Evolutionary conservation across 129 eudicot species (phyloP), one percentile per base, ranked within the genome.

Genomic region (Cynara cardunculus): DNA sequence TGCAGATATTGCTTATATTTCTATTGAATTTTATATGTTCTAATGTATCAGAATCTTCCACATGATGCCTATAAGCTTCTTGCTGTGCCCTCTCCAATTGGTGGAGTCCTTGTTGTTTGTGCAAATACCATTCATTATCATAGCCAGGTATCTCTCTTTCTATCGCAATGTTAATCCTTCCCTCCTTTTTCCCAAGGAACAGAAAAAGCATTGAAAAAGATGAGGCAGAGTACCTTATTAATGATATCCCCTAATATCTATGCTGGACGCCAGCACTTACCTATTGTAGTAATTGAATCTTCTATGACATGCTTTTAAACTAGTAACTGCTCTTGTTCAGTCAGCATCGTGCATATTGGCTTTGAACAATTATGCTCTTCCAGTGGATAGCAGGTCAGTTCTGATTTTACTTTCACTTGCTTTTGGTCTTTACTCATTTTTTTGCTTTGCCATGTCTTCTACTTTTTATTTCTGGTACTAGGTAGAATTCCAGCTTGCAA

Each of bases 11-110:
- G 59, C 49, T 69, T 64, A 30, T 14, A 18, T 25, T 74, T 76
- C 41, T 25, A 67, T 18, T 59, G 77, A 65, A 5, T 31, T 49
- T 65, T 19, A n/a, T 70, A 13, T 80, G 69, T 74, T 81, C 64
- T 81, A 53, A 53, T 53, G 62, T 70, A 56, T 78, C 89, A 95
- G 99, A 90, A 90, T 84, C 95, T 95, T 61, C 97, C 99, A 65
- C 96, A 90, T 87, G 99, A 96, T 86, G 97, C 98, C 68, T 91
- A 93, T 86, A 96, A 96, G 91, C 99, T 96, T 75, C 98, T 96
- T 84, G 93, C 99, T 19, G 99, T 96, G 81, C 99, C 99, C 74
- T 87, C 99, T 83, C 99, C 99, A 73, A 85, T 95, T 82, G 99
- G 99, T 73, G 99, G 99, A 75, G 97, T 96, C 80, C 85, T 96